These are phyloP conservation scores for Pugionium dolabratum DNA, from an alignment of 345 rosid species.

Conservation along the genomic window DNA sequence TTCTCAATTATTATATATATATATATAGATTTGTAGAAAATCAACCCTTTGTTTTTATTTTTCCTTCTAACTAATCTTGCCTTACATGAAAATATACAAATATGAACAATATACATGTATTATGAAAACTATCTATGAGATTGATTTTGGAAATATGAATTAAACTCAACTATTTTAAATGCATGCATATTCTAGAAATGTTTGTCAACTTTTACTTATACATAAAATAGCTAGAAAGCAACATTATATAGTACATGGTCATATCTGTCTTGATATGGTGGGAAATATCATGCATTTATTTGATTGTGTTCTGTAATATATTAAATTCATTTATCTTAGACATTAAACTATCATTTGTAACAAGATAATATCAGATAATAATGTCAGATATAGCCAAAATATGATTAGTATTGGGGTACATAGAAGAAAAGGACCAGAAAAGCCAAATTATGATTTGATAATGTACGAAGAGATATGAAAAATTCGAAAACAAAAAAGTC, in stretches of 20 bases:
- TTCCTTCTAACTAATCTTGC: too few relatives aligned
- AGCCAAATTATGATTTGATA: conserved; percentile 24
- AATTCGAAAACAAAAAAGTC: conserved; percentile 19
- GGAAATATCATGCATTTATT: background rate
- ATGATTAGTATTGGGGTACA: conserved; percentile 17
- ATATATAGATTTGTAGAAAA: too few relatives aligned
- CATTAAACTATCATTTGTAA: background rate
- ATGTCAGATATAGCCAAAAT: background rate
- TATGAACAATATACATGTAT: too few relatives aligned
- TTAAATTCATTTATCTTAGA: background rate
- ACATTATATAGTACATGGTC: conserved; percentile 5
- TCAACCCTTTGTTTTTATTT: too few relatives aligned
- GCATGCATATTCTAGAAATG: too few relatives aligned
- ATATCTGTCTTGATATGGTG: conserved; percentile 2
- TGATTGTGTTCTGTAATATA: background rate
- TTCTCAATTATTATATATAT: too few relatives aligned
- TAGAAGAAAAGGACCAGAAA: conserved; percentile 4
- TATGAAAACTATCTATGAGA: too few relatives aligned
- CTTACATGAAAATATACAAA: too few relatives aligned
- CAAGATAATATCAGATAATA: background rate
- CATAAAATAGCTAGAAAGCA: background rate
- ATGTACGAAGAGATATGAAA: conserved; percentile 21
- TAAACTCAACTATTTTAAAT: too few relatives aligned
- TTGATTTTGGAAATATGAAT: too few relatives aligned
- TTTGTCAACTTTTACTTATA: too few relatives aligned